These are phyloP conservation scores for Apocynum venetum DNA, from an alignment of 257 asterid genomes.

Conservation along the genomic window DNA sequence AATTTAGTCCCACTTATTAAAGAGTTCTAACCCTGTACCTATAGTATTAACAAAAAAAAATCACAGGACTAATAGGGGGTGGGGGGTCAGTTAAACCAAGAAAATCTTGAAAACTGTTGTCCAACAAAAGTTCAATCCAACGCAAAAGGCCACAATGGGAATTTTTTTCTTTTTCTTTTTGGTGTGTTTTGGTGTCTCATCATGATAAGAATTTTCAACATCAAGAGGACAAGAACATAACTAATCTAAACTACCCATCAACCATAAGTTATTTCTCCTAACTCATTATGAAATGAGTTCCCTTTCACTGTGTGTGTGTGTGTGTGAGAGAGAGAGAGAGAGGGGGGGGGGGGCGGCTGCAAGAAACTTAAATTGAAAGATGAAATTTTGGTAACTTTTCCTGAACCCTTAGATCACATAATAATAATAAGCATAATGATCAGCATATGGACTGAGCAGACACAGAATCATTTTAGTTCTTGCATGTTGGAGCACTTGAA, in stretches of 20 bases:
- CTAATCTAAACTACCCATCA: neutral
- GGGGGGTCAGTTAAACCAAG: neutral
- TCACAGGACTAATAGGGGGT: too few relatives aligned
- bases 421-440: neutral
- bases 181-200: neutral
- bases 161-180: neutral
- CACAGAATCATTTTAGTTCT: constrained; percentile 1
- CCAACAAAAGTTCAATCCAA: neutral
- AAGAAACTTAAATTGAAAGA: neutral
- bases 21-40: too few relatives aligned
- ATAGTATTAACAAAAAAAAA: too few relatives aligned
- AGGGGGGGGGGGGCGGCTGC: neutral
- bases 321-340: neutral
- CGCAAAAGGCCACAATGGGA: neutral
- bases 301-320: neutral
- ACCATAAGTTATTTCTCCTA: neutral
- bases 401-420: neutral
- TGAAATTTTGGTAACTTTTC: neutral
- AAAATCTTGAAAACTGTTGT: neutral
- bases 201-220: neutral
- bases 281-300: neutral
- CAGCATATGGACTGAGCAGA: neutral
- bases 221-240: neutral
- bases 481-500: constrained; percentile 8
- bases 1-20: too few relatives aligned